Conservation (phyloP, 805 yeast genomes). For the Kazachstania martiniae region DNA sequence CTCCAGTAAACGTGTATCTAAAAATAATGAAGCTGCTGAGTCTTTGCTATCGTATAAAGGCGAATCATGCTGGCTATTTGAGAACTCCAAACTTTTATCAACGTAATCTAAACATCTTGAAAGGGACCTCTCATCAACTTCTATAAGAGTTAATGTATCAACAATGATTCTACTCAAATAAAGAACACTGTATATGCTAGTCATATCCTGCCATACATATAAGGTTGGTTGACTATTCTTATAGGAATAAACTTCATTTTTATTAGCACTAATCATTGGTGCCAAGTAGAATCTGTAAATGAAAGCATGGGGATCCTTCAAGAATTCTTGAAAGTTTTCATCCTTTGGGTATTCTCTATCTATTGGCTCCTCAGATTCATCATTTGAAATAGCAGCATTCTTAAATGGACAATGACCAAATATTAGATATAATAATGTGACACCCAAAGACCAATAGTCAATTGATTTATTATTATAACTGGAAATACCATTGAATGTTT, state of each 20-base stretch:
- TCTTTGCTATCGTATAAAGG: too few relatives aligned
- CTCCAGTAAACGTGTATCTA: too few relatives aligned
- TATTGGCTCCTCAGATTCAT: background rate
- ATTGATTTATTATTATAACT: conserved; percentile 62
- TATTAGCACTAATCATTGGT: conserved; percentile 8
- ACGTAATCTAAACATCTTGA: too few relatives aligned
- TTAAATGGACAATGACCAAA: conserved; percentile 82
- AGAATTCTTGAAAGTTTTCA: conserved; percentile 33
- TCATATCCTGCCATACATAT: conserved; percentile 11
- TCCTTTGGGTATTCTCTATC: conserved; percentile 1
- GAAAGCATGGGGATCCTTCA: conserved; percentile 14
- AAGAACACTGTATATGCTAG: conserved; percentile 5
- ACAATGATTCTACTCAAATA: conserved; percentile 10
- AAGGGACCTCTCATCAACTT: conserved; percentile 8
- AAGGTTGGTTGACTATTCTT: conserved; percentile 7
- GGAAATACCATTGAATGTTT: conserved; percentile 37
- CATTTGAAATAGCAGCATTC: conserved; percentile 8
- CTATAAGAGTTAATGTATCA: conserved; percentile 7
- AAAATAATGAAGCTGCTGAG: too few relatives aligned
- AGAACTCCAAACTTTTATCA: conserved; percentile 7
- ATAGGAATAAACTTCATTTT: conserved; percentile 3
- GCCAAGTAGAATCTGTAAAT: conserved; percentile 16
- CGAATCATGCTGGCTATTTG: too few relatives aligned
- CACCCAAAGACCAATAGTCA: conserved; percentile 84
- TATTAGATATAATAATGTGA: conserved; percentile 64